Base-by-base conservation (phyloP, 140 eudicot genomes). In the Senecio squalidus region DNA sequence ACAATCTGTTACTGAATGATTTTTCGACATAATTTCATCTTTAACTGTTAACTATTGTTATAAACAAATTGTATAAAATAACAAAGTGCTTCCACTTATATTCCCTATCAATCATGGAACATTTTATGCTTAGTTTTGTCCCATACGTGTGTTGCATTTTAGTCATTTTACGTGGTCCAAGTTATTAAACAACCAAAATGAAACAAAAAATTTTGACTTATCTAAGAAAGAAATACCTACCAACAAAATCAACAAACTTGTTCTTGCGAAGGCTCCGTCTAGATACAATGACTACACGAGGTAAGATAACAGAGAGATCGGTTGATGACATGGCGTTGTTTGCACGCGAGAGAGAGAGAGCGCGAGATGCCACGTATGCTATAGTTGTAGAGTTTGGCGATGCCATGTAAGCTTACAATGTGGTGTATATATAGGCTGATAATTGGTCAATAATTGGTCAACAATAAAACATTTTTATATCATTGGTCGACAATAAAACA, bases 251-350 rank as follows among this genome's bases (percentile, higher is more conserved):
- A 0, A 83, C 98, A 47, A 90, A 90, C 58, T 90, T 90, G 90
- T 86, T 86, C 78, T 90, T 86, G 74, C 94, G 95, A 57, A 90
- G 82, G 76, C 78, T 82, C 3, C 95, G 82, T 28, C 97, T 55
- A 27, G 97, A 83, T 7, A 87, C 89, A 49, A 87, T 87, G 46
- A 87, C 69, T 9, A 90, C 95, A 38, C 97, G 88, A 64, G 97
- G 95, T 17, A 90, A 74, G 62, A 86, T 77, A 6, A 67, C 80
- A 9, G 97, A 77, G 47, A 82, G 94, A 41, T 71, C 77, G 14
- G 80, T 31, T 13, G 84, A 52, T 60, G 70, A 39, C 70, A 68
- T 74, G 66, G 58, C 51, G 9, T 46, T 67, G 68, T 54, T 67
- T 13, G 2, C 5, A 9, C 5, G 8, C 9, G 5, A 4, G 41